Conservation (phyloP, 805 yeast genomes). For the Ogataea nonfermentans region DNA sequence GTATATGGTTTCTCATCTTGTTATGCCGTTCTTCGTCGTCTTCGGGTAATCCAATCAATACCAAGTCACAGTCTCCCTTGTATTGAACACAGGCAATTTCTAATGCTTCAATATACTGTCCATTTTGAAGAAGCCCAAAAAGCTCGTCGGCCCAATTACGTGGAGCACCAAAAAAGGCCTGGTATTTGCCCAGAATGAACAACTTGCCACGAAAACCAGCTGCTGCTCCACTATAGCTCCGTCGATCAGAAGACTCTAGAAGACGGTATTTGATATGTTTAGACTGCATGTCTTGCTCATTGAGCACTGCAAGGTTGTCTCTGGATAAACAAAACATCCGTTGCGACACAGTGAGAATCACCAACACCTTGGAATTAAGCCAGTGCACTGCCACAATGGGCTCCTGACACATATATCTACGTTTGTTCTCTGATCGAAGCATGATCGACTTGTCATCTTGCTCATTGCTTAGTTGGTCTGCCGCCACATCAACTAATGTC, state of each 20-base stretch:
- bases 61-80: slow-evolving; percentile 46
- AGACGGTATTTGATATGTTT: slow-evolving; percentile 35
- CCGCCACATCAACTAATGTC: slow-evolving; percentile 50
- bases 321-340: slow-evolving; percentile 43
- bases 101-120: slow-evolving; percentile 56
- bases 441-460: slow-evolving; percentile 24
- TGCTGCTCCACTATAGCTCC: slow-evolving; percentile 32
- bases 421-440: slow-evolving; percentile 39
- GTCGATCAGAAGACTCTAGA: slow-evolving; percentile 12
- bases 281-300: slow-evolving; percentile 37
- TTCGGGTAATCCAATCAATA: slow-evolving; percentile 57
- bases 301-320: slow-evolving; percentile 36
- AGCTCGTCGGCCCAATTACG: slow-evolving; percentile 71
- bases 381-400: slow-evolving; percentile 56
- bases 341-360: slow-evolving; percentile 45
- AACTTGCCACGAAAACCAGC: slow-evolving; percentile 44
- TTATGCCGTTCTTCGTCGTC: slow-evolving; percentile 42
- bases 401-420: slow-evolving; percentile 46
- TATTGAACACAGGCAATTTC: slow-evolving; percentile 53
- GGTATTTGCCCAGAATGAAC: slow-evolving; percentile 52
- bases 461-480: slow-evolving; percentile 31
- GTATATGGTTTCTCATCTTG: slow-evolving; percentile 51
- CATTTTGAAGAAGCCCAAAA: slow-evolving; percentile 44
- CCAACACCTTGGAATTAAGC: slow-evolving; percentile 44
- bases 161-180: slow-evolving; percentile 54